Percentiles rank a stretch among this genome's conserved stretches.
These are phyloP conservation scores for Neophaeococcomyces mojaviensis DNA, from an alignment of 2,329 filamentous ascomycete genomes.

Conservation along the genomic window DNA sequence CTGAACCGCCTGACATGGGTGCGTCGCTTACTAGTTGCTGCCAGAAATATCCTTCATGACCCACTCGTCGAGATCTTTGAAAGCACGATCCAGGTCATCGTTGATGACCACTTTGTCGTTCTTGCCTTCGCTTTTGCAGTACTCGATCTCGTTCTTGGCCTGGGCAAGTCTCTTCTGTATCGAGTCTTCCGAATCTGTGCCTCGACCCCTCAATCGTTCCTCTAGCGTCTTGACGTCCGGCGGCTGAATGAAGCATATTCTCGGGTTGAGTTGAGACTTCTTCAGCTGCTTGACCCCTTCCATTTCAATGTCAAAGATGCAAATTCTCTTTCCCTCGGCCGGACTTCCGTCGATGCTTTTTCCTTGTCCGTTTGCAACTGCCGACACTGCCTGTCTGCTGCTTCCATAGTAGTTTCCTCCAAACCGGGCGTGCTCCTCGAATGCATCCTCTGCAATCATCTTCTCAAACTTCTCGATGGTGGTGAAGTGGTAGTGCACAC, in stretches of 20 bases:
- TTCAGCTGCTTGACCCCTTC: slow-evolving; percentile 93
- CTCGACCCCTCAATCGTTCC: slow-evolving; percentile 62
- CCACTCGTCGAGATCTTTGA: slow-evolving; percentile 46
- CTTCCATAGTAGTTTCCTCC: slow-evolving; percentile 84
- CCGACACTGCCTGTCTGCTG: slow-evolving; percentile 67
- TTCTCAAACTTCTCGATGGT: slow-evolving; percentile 58
- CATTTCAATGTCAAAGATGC: slow-evolving; percentile 94
- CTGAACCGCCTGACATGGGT: neutral
- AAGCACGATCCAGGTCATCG: slow-evolving; percentile 54
- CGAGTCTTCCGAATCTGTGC: slow-evolving; percentile 69
- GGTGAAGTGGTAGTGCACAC: slow-evolving; percentile 75
- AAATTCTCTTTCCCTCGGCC: slow-evolving; percentile 59
- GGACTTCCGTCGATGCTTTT: slow-evolving; percentile 21
- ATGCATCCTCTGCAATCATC: slow-evolving; percentile 61
- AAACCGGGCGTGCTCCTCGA: slow-evolving; percentile 83
- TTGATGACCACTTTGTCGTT: slow-evolving; percentile 61
- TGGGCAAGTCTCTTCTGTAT: slow-evolving; percentile 63
- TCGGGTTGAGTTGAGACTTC: slow-evolving; percentile 62
- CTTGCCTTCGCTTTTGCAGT: slow-evolving; percentile 57
- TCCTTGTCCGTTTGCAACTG: slow-evolving; percentile 59
- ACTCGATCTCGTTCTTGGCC: slow-evolving; percentile 68
- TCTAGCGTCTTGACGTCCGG: slow-evolving; percentile 70
- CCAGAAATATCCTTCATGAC: slow-evolving; percentile 32
- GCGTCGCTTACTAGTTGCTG: neutral
- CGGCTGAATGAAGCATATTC: slow-evolving; percentile 79